Base-by-base conservation (phyloP, 202 grass and related monocot genomes). In the Tripidium arundinaceum region DNA sequence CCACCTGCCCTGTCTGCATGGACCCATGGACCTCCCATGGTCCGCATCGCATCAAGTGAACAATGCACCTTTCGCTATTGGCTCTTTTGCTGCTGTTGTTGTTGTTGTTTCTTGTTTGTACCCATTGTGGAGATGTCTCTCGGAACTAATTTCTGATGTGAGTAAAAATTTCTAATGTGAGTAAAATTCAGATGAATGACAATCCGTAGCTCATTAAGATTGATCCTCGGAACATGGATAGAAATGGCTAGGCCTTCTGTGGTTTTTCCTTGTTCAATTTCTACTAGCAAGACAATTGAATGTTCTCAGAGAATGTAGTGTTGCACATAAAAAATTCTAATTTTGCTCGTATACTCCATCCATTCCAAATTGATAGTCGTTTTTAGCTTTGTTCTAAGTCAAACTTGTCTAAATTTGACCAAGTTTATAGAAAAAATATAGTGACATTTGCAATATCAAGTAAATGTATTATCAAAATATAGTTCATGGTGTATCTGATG, bases 1-100 rank as follows among this genome's bases (percentile, higher is more conserved):
- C 89, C 71, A 81, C 28, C 40, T 98, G 94, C 57, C 79, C 94
- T 47, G 81, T 98, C 36, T 98, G 94, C 83, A 90, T 90, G 83
- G 94, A 92, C 57, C 25, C 79, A 34, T 98, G 94, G 92, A 67
- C 85, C 19, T 81, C 90, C 39, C 76, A 94, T 22, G 92, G 90
- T 9, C 45, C 69, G 15, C 94, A 98, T 11, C 90, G 94, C 68
- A 87, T 98, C 81, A 87, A 90, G 94, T 18, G 6, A 61, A 5
- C 58, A 28, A 61, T 61, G 58, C 58, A 5, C 0, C 10, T 60
- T 60, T 61, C 58, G 2, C 9, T 40, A 19, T 22, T 24, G 4
- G 2, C 5, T 14, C 6, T 8, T 4, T 3, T 33, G 31, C n/a
- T 7, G 16, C 12, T 29, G 0, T 62, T 3, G 6, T 28, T 15